Evolutionary conservation across 805 yeast species (phyloP).

Genomic region (Yamadazyma olivae): DNA sequence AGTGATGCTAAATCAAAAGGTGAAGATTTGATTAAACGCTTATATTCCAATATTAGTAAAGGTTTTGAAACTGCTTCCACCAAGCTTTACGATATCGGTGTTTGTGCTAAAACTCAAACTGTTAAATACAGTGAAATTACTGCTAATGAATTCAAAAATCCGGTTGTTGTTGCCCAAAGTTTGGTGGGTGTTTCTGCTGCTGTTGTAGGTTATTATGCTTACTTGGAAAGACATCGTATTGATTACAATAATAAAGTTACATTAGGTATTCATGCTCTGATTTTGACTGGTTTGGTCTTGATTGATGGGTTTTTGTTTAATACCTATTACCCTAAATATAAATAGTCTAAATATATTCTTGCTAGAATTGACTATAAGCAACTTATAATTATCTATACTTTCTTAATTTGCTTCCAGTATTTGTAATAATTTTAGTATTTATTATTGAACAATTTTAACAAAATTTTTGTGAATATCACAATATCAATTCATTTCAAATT

Average conservation of each 20-base stretch:
- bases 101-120: slow-evolving; percentile 1
- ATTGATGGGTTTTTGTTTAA: slow-evolving; percentile 53
- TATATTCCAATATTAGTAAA: slow-evolving; percentile 8
- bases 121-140: background rate
- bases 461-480: too few relatives aligned
- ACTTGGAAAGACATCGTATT: slow-evolving; percentile 50
- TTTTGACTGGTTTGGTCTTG: slow-evolving; percentile 51
- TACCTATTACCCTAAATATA: slow-evolving; percentile 53
- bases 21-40: slow-evolving; percentile 20
- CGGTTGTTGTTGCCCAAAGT: slow-evolving; percentile 56
- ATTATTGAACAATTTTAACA: too few relatives aligned
- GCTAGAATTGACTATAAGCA: too few relatives aligned
- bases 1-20: slow-evolving; percentile 21
- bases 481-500: too few relatives aligned
- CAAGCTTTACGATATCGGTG: slow-evolving; percentile 7
- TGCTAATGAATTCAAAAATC: slow-evolving; percentile 51
- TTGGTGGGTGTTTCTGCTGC: slow-evolving; percentile 47
- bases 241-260: slow-evolving; percentile 43
- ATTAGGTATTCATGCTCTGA: slow-evolving; percentile 47
- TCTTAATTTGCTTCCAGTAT: too few relatives aligned
- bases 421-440: too few relatives aligned
- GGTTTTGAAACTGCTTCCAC: background rate
- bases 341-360: too few relatives aligned
- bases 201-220: slow-evolving; percentile 47
- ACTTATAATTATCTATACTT: too few relatives aligned